Base-by-base conservation (phyloP, 495 filamentous ascomycete species). In the Neurospora hispaniola region DNA sequence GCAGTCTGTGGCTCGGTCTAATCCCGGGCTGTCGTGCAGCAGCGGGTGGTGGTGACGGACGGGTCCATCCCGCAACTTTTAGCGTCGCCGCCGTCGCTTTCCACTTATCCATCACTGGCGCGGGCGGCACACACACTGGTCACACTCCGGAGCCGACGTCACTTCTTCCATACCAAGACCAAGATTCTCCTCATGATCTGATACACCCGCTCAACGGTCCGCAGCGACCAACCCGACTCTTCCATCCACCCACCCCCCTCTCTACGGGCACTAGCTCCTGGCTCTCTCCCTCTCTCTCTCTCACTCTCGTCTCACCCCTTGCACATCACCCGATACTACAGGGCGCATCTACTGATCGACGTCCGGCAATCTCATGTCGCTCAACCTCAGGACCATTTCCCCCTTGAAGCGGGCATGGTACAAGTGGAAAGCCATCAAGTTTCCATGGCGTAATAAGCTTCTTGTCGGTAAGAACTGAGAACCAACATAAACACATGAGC, bases 361-460 rank as follows among this genome's bases (percentile, higher is more conserved):
- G 6, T 35, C 54, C 54, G 54, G 54, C 54, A 66, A 66, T 66
- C 54, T 66, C 54, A 66, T 66, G 54, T 66, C 54, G 14, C 54
- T 66, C 54, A 66, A 66, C 54, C 54, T 66, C 54, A 80, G 79
- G 72, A 79, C 79, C 59, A 73, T 82, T 69, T 78, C 84, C 14
- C 79, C 83, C 18, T 69, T 88, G 42, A 76, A 80, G 41, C 78
- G 79, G 70, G 78, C 83, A 38, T 98, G 93, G 93, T 91, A 89
- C 76, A 91, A 89, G 79, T 99, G 94, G 94, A 97, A 97, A 78
- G 85, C 87, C 31, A 84, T 96, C 38, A 86, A 88, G 44, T 84
- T 98, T 3, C 96, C 96, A 71, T 98, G 96, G 96, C 88, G 96
- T 75, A 90, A 87, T 75, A 88, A 88, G 54, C 94, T 90, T 80